Base-by-base conservation (phyloP, 495 filamentous ascomycete species). In the Trichoderma virens region DNA sequence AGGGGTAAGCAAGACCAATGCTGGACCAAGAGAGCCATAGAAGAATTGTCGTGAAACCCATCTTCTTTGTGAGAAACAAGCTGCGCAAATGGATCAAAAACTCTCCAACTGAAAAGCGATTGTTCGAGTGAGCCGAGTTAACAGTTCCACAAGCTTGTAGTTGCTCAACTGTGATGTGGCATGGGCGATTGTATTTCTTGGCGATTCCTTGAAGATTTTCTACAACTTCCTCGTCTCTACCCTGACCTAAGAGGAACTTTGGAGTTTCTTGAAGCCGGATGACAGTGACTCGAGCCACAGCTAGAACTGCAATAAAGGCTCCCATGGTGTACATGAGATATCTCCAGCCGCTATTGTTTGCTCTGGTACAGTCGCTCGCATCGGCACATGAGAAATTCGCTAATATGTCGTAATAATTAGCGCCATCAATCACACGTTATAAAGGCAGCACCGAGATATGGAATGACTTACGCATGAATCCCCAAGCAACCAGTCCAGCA, bases 241-340 rank as follows among this genome's bases (percentile, higher is more conserved):
- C 89, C 20, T 82, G 78, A 1, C 85, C 86, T 20, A 93, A 82
- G 20, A 92, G 75, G 68, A 80, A 93, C 70, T 95, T 95, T 28
- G 91, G 91, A 2, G 88, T 91, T 69, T 95, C 91, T 73, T 86
- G 90, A 18, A 95, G 82, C 64, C 90, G 86, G 75, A 95, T 94
- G 62, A 90, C 73, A 69, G 90, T 84, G 79, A 92, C 92, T 6
- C 91, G 90, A 64, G 86, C 75, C 61, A 87, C 67, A 72, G 91
- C 93, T 80, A 83, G 80, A 66, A 79, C 67, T 34, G 93, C 83
- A 2, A 90, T 93, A 65, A 96, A 73, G 34, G 85, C 80, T 45
- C 91, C 91, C 56, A 92, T 81, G 6, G 86, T 86, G 61, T 88
- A 75, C 64, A 89, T 79, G 62, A 93, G 82, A 65, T 89, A 87